Conservation (phyloP, 768 basidiomycete genomes). For the Phanerodontia chrysosporium region DNA sequence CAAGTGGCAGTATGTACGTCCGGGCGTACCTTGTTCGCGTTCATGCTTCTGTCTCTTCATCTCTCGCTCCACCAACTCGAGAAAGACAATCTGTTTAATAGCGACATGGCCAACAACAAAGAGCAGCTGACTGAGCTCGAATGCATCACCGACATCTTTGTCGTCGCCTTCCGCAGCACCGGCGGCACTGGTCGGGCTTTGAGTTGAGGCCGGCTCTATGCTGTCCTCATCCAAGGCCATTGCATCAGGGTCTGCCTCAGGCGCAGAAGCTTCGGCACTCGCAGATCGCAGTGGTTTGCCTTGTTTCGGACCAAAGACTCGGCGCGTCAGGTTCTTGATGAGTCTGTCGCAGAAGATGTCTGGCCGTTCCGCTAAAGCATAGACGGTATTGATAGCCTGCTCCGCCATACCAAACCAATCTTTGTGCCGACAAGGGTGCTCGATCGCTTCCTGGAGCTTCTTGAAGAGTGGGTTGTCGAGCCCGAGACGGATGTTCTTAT, state of each 20-base stretch:
- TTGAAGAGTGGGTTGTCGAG: conserved; percentile 87
- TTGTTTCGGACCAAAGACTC: conserved; percentile 49
- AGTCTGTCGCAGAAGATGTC: conserved; percentile 77
- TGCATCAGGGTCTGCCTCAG: conserved; percentile 40
- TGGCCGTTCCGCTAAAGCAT: conserved; percentile 90
- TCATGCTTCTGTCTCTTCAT: conserved; percentile 96
- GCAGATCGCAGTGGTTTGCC: conserved; percentile 14
- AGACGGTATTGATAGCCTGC: conserved; percentile 94
- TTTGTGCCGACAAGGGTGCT: conserved; percentile 73
- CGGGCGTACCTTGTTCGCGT: conserved; percentile 62
- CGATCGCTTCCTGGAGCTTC: conserved; percentile 76
- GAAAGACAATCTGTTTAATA: conserved; percentile 94
- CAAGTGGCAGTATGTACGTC: not conserved
- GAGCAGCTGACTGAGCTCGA: conserved; percentile 87
- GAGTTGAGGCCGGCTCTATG: conserved; percentile 2
- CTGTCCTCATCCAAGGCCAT: conserved; percentile 49
- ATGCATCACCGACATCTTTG: conserved; percentile 73
- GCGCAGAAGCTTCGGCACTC: conserved; percentile 1
- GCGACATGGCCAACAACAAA: conserved; percentile 96
- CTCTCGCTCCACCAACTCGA: conserved; percentile 93
- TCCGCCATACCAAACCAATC: conserved; percentile 98
- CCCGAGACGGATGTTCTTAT: conserved; percentile 79
- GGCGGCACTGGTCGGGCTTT: conserved; percentile 4
- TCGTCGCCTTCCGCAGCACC: conserved; percentile 17
- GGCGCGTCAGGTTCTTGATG: conserved; percentile 74